These are phyloP conservation scores for Colletotrichum lindemuthianum DNA, from an alignment of 2,329 filamentous ascomycete species.

Conservation along the genomic window DNA sequence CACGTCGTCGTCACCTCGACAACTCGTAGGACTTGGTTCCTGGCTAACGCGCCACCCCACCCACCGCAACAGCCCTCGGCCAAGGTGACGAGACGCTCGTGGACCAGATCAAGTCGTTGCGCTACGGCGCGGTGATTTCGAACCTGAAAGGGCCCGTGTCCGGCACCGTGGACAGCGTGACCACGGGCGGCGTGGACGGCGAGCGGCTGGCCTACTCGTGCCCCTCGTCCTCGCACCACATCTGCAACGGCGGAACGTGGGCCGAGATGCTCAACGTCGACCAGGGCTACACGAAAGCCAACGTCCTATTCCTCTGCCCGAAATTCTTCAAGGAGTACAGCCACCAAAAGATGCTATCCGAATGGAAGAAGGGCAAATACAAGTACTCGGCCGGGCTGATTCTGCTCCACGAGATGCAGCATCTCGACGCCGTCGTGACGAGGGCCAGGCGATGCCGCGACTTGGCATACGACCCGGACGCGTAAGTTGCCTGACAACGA, in stretches of 20 bases:
- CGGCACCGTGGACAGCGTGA: not conserved
- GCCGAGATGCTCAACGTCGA: not conserved
- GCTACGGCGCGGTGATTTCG: not conserved
- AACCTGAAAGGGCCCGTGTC: not conserved
- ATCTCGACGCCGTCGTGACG: not conserved
- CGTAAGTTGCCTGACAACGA: not conserved
- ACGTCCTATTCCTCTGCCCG: not conserved
- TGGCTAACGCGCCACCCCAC: accelerated
- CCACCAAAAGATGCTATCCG: not conserved
- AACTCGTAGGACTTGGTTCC: not conserved
- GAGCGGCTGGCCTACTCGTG: not conserved
- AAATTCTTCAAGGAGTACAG: not conserved
- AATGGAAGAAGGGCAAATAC: not conserved
- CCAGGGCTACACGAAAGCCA: not conserved
- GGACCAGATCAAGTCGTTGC: not conserved
- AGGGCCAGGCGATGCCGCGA: not conserved
- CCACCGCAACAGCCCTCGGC: not conserved
- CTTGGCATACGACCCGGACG: not conserved
- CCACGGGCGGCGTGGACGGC: not conserved
- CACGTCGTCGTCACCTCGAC: not conserved
- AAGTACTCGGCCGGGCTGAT: not conserved
- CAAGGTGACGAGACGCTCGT: accelerated
- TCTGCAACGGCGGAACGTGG: not conserved
- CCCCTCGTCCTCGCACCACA: not conserved
- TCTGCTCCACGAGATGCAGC: conserved; percentile 13